These are phyloP conservation scores for Fusarium sp. DNA, from an alignment of 2,329 filamentous ascomycete species.

Conservation along the genomic window DNA sequence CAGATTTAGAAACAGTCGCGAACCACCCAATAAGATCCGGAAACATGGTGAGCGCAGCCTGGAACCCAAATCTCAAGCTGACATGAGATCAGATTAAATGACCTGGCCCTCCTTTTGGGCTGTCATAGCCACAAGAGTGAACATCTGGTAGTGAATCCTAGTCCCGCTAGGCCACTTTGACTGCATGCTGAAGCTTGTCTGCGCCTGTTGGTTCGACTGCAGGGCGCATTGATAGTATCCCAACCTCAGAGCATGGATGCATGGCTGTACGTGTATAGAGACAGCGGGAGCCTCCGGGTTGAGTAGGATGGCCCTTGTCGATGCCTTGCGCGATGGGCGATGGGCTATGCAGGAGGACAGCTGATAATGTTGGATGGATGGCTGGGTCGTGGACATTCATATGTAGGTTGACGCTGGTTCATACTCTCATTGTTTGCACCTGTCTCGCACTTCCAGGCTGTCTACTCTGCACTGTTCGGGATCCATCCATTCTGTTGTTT, in stretches of 20 bases:
- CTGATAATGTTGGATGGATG: not conserved
- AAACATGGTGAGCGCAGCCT: not conserved
- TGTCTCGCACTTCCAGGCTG: not conserved
- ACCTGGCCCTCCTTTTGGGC: not conserved
- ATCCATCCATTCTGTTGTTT: not conserved
- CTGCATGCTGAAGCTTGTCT: not conserved
- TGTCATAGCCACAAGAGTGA: not conserved
- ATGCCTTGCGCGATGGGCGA: not conserved
- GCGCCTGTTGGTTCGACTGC: constrained; percentile 5
- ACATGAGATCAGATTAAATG: constrained; percentile 7
- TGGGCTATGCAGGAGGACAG: constrained; percentile 8
- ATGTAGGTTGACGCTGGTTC: not conserved
- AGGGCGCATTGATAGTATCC: constrained; percentile 3
- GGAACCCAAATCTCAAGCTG: not conserved
- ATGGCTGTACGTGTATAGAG: not conserved
- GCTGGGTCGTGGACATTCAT: not conserved
- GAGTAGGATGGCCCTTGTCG: not conserved
- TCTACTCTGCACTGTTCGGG: not conserved
- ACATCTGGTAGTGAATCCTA: not conserved
- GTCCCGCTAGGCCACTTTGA: not conserved
- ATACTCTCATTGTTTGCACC: constrained; percentile 17
- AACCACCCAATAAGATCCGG: not conserved
- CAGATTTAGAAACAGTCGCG: not conserved
- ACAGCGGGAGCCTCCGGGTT: not conserved
- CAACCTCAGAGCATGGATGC: constrained; percentile 2